Evolutionary conservation across 1,284 basidiomycete species (phyloP), one percentile per base, ranked within the genome.

Genomic region (Melampsora americana): DNA sequence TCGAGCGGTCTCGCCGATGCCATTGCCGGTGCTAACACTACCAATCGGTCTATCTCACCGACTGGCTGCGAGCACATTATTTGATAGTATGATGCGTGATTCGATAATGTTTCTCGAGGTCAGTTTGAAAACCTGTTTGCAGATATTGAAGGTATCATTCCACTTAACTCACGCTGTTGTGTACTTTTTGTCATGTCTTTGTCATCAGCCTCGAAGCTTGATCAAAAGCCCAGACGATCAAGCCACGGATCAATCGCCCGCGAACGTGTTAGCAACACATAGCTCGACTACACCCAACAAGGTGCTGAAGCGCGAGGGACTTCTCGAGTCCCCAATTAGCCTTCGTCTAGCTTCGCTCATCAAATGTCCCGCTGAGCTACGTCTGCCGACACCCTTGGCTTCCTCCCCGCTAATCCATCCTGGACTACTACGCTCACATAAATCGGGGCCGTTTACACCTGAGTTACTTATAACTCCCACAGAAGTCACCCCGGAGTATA

Each of bases 401-500:
- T 2, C 56, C 56, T 59, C 20, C 16, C 56, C 56, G 28, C 7
- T 18, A 23, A 7, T 59, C 23, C 28, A 59, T 23, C 56, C 56
- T 26, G 28, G 56, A 28, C 23, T 23, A 59, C 23, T 23, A 26
- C n/a, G 56, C 12, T 26, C 12, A 59, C 23, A 30, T 14, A 59
- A 18, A 30, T 59, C 56, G 56, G 56, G 56, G 28, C 56, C 56
- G 14, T 59, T 59, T 30, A 59, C 56, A 26, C 56, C 56, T 26
- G 56, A 59, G 28, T 59, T 23, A 6, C n/a, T 59, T 26, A 30
- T 30, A 2, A 59, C 23, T 30, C 28, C 56, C 11, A 20, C 20
- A 59, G 56, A 59, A 9, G 28, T 16, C 6, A 26, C 56, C 11
- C 28, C 56, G 12, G 56, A 59, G 23, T 59, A 20, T 30, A 14